A percentile compares a stretch with the other conserved stretches of the same genome.
phyloP scores from a whole-genome alignment of 2,329 filamentous ascomycete species.

The Cryphonectria japonica region DNA sequence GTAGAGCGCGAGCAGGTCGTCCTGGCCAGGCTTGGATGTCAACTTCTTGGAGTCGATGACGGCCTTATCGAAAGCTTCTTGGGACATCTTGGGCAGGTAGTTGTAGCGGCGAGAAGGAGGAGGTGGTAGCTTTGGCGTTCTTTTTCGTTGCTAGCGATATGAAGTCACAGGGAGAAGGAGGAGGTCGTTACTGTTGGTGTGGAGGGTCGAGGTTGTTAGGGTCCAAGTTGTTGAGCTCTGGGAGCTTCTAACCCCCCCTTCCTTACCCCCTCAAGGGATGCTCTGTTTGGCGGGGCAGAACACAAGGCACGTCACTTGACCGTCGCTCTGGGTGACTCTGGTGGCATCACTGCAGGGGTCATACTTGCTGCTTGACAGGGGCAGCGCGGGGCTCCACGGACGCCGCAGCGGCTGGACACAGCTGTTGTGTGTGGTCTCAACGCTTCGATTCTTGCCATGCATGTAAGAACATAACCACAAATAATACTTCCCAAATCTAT shows the following conservation, averaged over 20 bases:
- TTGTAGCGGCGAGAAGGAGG: neutral
- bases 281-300: conserved; percentile 8
- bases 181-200: neutral
- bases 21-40: conserved; percentile 64
- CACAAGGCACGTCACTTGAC: conserved; percentile 16
- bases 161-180: neutral
- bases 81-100: conserved; percentile 42
- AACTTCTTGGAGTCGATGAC: conserved; percentile 69
- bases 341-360: conserved; percentile 4
- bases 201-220: neutral
- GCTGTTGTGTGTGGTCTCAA: neutral
- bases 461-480: no score
- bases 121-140: neutral
- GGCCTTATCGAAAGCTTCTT: conserved; percentile 57
- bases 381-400: conserved; percentile 6
- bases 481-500: neutral
- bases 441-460: no score
- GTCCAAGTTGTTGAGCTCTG: conserved; percentile 1
- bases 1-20: conserved; percentile 67
- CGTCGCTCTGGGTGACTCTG: no score
- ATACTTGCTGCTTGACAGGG: conserved; percentile 1
- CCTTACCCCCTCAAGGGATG: neutral
- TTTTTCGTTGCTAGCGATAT: neutral
- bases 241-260: neutral
- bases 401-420: neutral